phyloP scores from a whole-genome alignment of 768 basidiomycete species.

The Pisolithus microcarpus region DNA sequence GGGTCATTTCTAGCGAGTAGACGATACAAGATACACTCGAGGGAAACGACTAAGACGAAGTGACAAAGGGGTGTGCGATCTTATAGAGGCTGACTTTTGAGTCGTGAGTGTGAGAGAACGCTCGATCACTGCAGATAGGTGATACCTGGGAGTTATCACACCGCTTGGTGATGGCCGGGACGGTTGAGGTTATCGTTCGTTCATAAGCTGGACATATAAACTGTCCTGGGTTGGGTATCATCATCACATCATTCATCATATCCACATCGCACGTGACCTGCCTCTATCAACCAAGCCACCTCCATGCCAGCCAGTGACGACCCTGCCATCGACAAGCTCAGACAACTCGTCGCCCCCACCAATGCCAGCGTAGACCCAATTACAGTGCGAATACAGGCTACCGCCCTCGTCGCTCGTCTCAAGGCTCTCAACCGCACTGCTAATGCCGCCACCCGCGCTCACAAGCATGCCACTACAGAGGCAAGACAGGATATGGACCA shows the following conservation, averaged over 20 bases:
- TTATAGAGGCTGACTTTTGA: too few relatives aligned
- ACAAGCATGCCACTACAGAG: constrained; percentile 65
- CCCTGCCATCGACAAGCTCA: constrained; percentile 53
- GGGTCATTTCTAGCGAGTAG: constrained; percentile 11
- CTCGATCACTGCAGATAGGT: background rate
- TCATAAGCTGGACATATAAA: background rate
- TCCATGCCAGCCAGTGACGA: constrained; percentile 18
- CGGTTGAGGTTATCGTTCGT: background rate
- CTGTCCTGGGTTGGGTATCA: background rate
- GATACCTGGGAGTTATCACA: background rate
- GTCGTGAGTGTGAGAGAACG: too few relatives aligned
- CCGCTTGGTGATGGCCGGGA: background rate
- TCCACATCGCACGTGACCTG: background rate
- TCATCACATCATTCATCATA: background rate
- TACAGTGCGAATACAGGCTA: constrained; percentile 55
- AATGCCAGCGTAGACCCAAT: constrained; percentile 37
- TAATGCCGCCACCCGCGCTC: constrained; percentile 61
- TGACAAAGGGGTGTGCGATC: background rate
- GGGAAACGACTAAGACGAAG: background rate
- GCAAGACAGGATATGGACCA: constrained; percentile 88
- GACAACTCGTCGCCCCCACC: constrained; percentile 51
- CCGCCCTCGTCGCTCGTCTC: constrained; percentile 71
- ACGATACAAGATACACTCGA: background rate
- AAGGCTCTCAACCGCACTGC: constrained; percentile 73
- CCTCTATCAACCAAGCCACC: too few relatives aligned